Base-by-base conservation (phyloP, 805 yeast genomes). In the Metschnikowia henanensis region DNA sequence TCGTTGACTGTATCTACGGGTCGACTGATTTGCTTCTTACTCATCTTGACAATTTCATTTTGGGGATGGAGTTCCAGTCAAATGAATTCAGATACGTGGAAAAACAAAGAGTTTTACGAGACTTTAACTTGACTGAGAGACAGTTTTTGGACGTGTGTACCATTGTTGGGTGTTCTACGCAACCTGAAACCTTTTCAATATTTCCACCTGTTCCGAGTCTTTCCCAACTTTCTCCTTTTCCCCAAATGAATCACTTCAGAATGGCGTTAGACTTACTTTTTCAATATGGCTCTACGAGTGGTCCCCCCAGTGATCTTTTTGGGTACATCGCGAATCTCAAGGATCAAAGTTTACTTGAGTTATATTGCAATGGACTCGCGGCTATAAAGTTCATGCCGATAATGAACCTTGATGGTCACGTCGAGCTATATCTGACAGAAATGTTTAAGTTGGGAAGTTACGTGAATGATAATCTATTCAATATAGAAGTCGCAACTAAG, bases 1-100 rank as follows among this genome's bases (percentile, higher is more conserved):
- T 72, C 35, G 77, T 92, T 39, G 90, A 91, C 61, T 81, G 85
- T 5, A 80, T 91, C 30, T 87, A 81, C 63, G 96, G 96, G 0
- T 83, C 96, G 6, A 83, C 90, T 1, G 98, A 94, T 55, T 73
- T 82, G 30, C 66, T 91, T 34, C 68, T 92, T 59, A 75, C 77
- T 19, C 62, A 68, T 15, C 73, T 85, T 21, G 94, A 87, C 45
- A 84, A 79, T 51, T 80, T 90, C 46, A 83, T 92, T 43, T 63
- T 83, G 38, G 79, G 84, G 16, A 75, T 90, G 73, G 95, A 87
- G 47, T 76, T 81, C 49, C 79, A 75, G 41, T 70, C 75, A 28
- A 77, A 76, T 50, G 86, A 79, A 49, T 86, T 89, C 59, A 75
- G 84, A 54, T 86, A 75, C 58, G 69, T 90, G 34, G 87, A 82